Conservation (phyloP, 208 protist species). For the Leishmania mexicana region DNA sequence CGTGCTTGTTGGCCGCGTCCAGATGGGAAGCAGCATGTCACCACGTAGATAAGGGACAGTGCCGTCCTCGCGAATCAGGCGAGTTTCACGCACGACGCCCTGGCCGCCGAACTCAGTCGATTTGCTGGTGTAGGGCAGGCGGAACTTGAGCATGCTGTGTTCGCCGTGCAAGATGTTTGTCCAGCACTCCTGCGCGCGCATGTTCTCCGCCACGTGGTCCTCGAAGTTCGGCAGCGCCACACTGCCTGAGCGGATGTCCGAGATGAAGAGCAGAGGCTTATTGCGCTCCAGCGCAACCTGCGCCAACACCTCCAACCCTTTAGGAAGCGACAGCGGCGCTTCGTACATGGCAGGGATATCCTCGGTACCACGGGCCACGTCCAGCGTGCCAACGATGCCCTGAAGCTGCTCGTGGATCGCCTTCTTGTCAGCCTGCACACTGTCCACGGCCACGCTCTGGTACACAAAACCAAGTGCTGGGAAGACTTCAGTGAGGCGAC, state of each 20-base stretch:
- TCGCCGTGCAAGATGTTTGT: slow-evolving; percentile 87
- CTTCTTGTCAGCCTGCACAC: slow-evolving; percentile 40
- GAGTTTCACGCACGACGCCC: slow-evolving; percentile 35
- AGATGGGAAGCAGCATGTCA: slow-evolving; percentile 93
- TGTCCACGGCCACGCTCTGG: slow-evolving; percentile 44
- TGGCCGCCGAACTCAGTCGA: slow-evolving; percentile 50
- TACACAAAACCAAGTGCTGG: slow-evolving; percentile 71
- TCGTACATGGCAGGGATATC: slow-evolving; percentile 92
- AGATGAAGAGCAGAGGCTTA: slow-evolving; percentile 93
- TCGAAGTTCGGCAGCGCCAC: slow-evolving; percentile 89
- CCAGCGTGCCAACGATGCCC: slow-evolving; percentile 74
- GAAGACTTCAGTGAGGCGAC: slow-evolving; percentile 62
- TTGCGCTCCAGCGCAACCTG: slow-evolving; percentile 74
- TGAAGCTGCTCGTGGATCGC: slow-evolving; percentile 71
- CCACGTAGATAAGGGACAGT: slow-evolving; percentile 89
- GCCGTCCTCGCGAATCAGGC: slow-evolving; percentile 71
- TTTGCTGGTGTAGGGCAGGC: slow-evolving; percentile 92
- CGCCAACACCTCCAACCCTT: slow-evolving; percentile 74
- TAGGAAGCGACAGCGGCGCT: slow-evolving; percentile 53
- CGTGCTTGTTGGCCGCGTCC: slow-evolving; percentile 95
- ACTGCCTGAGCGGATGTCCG: slow-evolving; percentile 93
- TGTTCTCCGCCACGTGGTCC: slow-evolving; percentile 91
- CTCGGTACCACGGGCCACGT: slow-evolving; percentile 86
- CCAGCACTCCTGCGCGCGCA: slow-evolving; percentile 93
- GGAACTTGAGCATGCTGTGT: slow-evolving; percentile 96